Conservation (phyloP, 495 filamentous ascomycete genomes). For the Penicillium arizonense region DNA sequence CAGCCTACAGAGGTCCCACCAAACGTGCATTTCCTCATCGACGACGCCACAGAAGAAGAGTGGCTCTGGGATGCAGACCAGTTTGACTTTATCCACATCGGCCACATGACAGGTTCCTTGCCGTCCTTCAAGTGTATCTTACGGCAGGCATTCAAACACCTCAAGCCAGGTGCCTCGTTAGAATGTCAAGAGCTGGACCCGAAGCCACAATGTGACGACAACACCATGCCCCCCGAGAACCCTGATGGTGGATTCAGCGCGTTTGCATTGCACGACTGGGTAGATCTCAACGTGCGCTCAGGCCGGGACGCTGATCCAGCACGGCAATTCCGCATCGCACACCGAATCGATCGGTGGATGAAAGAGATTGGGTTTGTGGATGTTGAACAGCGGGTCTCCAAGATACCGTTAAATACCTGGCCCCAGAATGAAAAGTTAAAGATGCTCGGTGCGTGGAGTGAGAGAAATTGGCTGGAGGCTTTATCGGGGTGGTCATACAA, state of each 20-base stretch:
- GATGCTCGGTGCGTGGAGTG: constrained; percentile 44
- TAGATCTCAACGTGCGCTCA: constrained; percentile 45
- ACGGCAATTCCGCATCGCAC: constrained; percentile 51
- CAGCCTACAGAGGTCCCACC: constrained; percentile 56
- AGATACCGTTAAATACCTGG: constrained; percentile 61
- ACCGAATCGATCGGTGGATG: constrained; percentile 54
- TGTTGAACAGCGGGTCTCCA: constrained; percentile 53
- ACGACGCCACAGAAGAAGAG: constrained; percentile 50
- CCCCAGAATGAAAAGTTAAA: constrained; percentile 53
- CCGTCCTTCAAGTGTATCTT: constrained; percentile 41
- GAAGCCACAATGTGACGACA: constrained; percentile 61
- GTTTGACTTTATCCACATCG: constrained; percentile 49
- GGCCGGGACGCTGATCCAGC: constrained; percentile 46
- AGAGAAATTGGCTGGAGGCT: constrained; percentile 41
- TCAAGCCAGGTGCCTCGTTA: constrained; percentile 64
- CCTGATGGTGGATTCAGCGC: constrained; percentile 37
- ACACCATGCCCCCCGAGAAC: constrained; percentile 50
- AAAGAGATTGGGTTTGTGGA: constrained; percentile 63
- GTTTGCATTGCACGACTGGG: constrained; percentile 52
- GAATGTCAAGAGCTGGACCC: constrained; percentile 62
- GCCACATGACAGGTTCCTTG: constrained; percentile 42
- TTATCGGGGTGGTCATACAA: constrained; percentile 49
- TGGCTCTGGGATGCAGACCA: constrained; percentile 47
- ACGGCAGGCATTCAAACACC: constrained; percentile 44
- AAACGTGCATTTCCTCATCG: constrained; percentile 60